Evolutionary conservation across 306 rosid genomes (phyloP).

Genomic region (Cucumis cinereus): DNA sequence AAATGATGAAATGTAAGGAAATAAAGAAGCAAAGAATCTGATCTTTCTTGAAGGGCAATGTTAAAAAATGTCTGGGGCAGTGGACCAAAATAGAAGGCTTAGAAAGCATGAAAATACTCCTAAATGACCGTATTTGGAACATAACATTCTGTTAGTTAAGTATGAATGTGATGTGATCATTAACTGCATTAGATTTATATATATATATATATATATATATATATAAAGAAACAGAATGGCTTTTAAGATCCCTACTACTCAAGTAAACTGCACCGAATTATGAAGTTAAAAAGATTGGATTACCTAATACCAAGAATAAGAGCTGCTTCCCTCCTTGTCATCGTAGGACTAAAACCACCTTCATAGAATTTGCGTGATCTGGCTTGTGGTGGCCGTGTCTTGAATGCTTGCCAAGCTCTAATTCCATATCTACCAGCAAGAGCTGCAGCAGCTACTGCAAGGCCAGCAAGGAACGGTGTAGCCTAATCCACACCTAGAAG

Average conservation of each 20-base stretch:
- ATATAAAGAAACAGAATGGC: neutral
- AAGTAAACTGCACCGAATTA: neutral
- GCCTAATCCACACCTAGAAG: conserved; percentile 28
- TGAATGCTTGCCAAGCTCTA: conserved; percentile 64
- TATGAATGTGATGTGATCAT: neutral
- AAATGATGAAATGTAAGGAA: neutral
- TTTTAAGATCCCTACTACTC: neutral
- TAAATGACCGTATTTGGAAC: neutral
- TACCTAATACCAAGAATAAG: conserved; percentile 69
- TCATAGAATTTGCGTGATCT: conserved; percentile 46
- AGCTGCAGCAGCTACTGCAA: conserved; percentile 66
- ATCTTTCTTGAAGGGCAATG: neutral
- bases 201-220: too few relatives aligned
- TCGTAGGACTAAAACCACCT: conserved; percentile 57
- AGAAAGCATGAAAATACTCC: neutral
- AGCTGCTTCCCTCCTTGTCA: conserved; percentile 67
- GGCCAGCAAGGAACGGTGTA: conserved; percentile 63
- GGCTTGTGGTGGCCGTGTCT: conserved; percentile 41
- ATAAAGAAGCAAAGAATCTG: neutral
- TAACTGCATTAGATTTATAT: neutral
- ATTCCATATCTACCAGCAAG: conserved; percentile 54
- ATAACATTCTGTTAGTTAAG: neutral
- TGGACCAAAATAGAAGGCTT: neutral
- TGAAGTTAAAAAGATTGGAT: neutral
- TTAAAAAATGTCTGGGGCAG: neutral